phyloP scores from a whole-genome alignment of 2,329 filamentous ascomycete genomes.

The Hymenoscyphus linearis region DNA sequence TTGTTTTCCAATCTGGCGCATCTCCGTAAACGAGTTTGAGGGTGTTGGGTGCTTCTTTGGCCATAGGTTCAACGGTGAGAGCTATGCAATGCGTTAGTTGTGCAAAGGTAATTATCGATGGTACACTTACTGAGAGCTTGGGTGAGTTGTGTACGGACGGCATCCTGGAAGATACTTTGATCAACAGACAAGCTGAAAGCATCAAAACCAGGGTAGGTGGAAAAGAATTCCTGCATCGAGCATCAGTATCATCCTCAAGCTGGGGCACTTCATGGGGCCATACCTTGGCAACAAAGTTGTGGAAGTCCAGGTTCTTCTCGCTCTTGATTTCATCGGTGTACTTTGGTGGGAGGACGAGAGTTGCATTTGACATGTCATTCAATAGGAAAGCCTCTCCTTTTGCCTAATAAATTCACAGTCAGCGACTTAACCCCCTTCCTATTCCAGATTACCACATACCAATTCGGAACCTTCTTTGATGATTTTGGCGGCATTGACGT shows the following conservation, averaged over 20 bases:
- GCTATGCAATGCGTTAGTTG: neutral
- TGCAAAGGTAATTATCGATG: neutral
- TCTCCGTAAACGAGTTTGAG: slow-evolving; percentile 33
- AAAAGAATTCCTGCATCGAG: slow-evolving; percentile 31
- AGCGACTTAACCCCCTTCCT: neutral
- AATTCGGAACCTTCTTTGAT: slow-evolving; percentile 7
- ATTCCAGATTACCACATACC: neutral
- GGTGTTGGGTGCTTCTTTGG: slow-evolving; percentile 33
- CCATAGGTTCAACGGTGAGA: slow-evolving; percentile 33
- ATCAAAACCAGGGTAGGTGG: slow-evolving; percentile 33
- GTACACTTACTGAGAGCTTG: slow-evolving; percentile 28
- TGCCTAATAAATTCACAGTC: slow-evolving; percentile 4
- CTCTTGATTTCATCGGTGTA: slow-evolving; percentile 34
- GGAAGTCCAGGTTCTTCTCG: slow-evolving; percentile 32
- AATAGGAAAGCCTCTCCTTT: slow-evolving; percentile 12
- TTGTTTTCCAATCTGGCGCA: slow-evolving; percentile 36
- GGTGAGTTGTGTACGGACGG: slow-evolving; percentile 32
- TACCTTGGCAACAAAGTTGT: slow-evolving; percentile 34
- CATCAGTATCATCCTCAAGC: neutral
- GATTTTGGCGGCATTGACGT: slow-evolving; percentile 2
- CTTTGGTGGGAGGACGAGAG: slow-evolving; percentile 13
- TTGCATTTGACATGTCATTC: slow-evolving; percentile 10
- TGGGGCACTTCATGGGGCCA: slow-evolving; percentile 12
- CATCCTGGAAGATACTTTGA: slow-evolving; percentile 29
- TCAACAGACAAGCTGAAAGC: slow-evolving; percentile 23